Base-by-base conservation (phyloP, 192 early-diverging fungal genomes). In the Linnemannia zychae region DNA sequence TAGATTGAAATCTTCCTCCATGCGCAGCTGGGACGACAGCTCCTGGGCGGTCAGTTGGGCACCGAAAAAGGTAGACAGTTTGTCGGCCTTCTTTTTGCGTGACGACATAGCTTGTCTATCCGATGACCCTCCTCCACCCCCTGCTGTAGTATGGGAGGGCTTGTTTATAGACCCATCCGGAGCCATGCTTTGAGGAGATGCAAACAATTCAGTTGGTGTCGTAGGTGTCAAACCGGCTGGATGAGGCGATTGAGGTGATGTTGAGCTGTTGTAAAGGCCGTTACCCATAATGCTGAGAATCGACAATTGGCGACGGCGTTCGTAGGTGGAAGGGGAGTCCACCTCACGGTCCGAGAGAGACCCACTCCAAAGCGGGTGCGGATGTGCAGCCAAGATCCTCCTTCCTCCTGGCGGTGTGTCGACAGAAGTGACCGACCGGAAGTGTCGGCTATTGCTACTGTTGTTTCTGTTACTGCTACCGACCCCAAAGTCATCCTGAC, bases 51-150 rank as follows among this genome's bases (percentile, higher is more conserved):
- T 76, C 63, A 85, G 18, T 20, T 78, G 76, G 7, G 83, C 78
- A 0, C 83, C 83, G 73, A 85, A 85, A 38, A 85, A 85, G 36
- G 65, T 85, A 3, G 83, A 85, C 12, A 85, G 74, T 68, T 85
- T 85, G 74, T 85, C 83, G 0, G 83, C 83, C 48, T 85, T 85
- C 68, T 85, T 85, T 70, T 77, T 77, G 0, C 83, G 67, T 1
- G 74, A 67, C 3, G 20, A 24, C 83, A 85, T 85, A 15, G 44
- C 71, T 5, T 79, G 71, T 15, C 83, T 68, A 28, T 85, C 82
- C 22, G 78, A 17, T 0, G 67, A 37, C 50, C 66, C 65, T 40
- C 44, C 72, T 16, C 46, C 66, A 33, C 66, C 65, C 33, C 44
- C 72, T 16, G 36, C 66, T 24, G 31, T 37, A 31, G 36, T 24